Evolutionary conservation across 1,139 yeast genomes (phyloP).

Genomic region (Sugiyamaella castrensis): DNA sequence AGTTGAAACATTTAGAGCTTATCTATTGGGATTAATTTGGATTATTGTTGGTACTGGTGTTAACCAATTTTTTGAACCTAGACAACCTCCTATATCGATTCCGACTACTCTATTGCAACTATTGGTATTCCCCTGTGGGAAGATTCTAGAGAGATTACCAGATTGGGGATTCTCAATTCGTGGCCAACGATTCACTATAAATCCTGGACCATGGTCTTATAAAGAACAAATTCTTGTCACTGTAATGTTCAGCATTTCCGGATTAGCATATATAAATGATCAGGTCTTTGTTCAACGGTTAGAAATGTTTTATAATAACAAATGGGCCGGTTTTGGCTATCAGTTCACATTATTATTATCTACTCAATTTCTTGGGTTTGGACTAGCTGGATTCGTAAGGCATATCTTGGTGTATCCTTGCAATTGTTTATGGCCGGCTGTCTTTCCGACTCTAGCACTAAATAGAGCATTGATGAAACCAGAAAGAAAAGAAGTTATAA

Average conservation of each 20-base stretch:
- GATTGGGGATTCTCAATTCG: slow-evolving; percentile 44
- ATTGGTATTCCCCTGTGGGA: slow-evolving; percentile 53
- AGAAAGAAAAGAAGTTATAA: slow-evolving; percentile 41
- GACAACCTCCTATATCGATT: slow-evolving; percentile 51
- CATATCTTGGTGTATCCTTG: slow-evolving; percentile 58
- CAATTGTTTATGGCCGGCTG: slow-evolving; percentile 56
- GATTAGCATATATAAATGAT: slow-evolving; percentile 47
- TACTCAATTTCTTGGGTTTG: slow-evolving; percentile 60
- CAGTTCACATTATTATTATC: slow-evolving; percentile 50
- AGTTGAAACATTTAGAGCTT: slow-evolving; percentile 50
- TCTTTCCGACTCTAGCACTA: slow-evolving; percentile 55
- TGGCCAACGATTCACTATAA: slow-evolving; percentile 42
- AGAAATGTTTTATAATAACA: slow-evolving; percentile 42
- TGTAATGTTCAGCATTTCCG: slow-evolving; percentile 42
- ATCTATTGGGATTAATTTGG: slow-evolving; percentile 57
- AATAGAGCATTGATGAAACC: slow-evolving; percentile 49
- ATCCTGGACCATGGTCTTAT: slow-evolving; percentile 62
- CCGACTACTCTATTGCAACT: slow-evolving; percentile 52
- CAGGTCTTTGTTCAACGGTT: slow-evolving; percentile 45
- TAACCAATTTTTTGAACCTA: slow-evolving; percentile 55
- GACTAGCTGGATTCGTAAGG: slow-evolving; percentile 60
- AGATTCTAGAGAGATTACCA: slow-evolving; percentile 45
- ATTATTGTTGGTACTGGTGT: slow-evolving; percentile 52
- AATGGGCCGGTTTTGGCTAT: slow-evolving; percentile 51
- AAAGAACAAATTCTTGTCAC: slow-evolving; percentile 70